Base-by-base conservation (phyloP, 2,329 filamentous ascomycete genomes). In the Clonostachys rhizophaga region DNA sequence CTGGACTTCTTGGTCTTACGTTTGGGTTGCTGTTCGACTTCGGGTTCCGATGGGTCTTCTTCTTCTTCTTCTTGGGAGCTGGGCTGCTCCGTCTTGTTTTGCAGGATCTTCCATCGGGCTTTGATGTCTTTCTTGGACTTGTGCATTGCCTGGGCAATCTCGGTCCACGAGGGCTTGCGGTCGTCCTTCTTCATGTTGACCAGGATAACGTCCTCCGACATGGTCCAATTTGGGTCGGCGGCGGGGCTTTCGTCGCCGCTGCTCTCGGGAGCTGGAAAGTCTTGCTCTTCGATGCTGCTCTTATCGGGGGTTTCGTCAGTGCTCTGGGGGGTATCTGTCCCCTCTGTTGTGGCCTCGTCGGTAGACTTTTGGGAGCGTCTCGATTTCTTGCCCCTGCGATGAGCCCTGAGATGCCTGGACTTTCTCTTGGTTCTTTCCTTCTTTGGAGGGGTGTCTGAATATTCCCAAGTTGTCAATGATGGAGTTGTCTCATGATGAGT, bases 181-280 rank as follows among this genome's bases (percentile, higher is more conserved):
- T 51, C 50, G 1, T 54, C 54, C 33, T 59, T 57, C 47, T 66
- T 69, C 62, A 70, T 65, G 36, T 58, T 56, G 3, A 57, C 48
- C 7, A 70, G 58, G 5, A 65, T 50, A 11, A 52, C 50, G 44
- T 70, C 65, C 24, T 70, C 60, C 1, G 67, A 69, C 9, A 61
- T 44, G 10, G 62, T 57, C 67, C 67, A 69, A 5, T 33, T 49
- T 5, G 47, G 45, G n/a, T 51, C 45, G 9, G 7, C 34, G 12
- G 13, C 24, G 24, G 40, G 20, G 20, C 17, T 48, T 30, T 30
- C 24, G 4, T 30, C 8, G 9, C 34, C 46, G 34, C 17, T 33
- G 16, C 5, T n/a, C 30, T 20, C 24, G 18, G 30, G 14, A 10
- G n/a, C 46, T 6, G 40, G 14, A 5, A 41, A 20, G 10, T 11